Evolutionary conservation across 768 basidiomycete species (phyloP).

Genomic region (Podaxis sp.): DNA sequence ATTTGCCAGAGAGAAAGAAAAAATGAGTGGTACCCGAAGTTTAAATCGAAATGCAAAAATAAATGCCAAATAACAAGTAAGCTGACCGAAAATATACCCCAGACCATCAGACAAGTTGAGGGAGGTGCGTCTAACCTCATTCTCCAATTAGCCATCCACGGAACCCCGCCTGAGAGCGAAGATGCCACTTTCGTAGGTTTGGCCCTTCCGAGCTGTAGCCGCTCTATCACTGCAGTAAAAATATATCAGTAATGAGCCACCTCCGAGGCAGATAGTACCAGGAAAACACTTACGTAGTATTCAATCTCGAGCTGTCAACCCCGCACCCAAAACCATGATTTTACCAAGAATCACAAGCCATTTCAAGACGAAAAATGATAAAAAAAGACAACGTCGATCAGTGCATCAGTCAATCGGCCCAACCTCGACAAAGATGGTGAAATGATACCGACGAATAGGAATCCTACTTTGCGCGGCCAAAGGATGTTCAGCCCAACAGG

Average conservation of each 20-base stretch:
- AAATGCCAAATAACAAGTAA: not conserved
- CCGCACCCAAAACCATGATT: not conserved
- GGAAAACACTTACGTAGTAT: constrained; percentile 68
- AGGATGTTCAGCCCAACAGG: constrained; percentile 84
- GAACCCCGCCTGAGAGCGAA: constrained; percentile 6
- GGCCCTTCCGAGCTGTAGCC: not conserved
- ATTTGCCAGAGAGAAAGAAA: not conserved
- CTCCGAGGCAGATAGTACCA: constrained; percentile 14
- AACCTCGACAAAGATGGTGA: constrained; percentile 10
- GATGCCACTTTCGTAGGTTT: not conserved
- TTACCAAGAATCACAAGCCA: not conserved
- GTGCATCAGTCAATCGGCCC: constrained; percentile 9
- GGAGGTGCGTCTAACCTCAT: not conserved
- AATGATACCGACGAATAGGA: constrained; percentile 77
- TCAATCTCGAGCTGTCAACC: constrained; percentile 84
- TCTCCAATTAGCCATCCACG: not conserved
- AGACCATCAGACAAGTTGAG: constrained; percentile 1
- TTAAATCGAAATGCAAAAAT: not conserved
- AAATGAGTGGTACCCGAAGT: not conserved
- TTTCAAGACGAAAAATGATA: constrained; percentile 4
- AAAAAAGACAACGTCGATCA: constrained; percentile 1
- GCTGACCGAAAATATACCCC: constrained; percentile 11
- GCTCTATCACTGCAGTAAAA: constrained; percentile 3
- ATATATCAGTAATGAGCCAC: not conserved
- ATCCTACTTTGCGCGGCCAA: constrained; percentile 82